Evolutionary conservation across 805 yeast species (phyloP), one percentile per base, ranked within the genome.

Genomic region (Hanseniaspora mollemarum): DNA sequence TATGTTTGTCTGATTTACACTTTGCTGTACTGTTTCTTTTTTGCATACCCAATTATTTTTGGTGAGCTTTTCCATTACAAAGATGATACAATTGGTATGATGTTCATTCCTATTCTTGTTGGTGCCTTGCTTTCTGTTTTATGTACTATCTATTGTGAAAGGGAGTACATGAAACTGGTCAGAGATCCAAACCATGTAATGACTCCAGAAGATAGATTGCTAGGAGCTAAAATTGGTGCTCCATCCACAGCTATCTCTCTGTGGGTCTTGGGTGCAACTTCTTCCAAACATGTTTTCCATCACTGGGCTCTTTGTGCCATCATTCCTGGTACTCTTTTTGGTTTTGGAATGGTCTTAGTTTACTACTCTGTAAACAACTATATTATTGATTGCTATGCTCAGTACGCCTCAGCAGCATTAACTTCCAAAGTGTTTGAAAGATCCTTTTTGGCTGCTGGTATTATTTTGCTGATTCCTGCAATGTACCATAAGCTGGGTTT

Each of bases 21-120:
- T n/a, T 72, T 87, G 62, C 71, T 87, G 46, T 87, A 87, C 61
- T 95, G 95, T 12, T 87, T 87, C 71, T 87, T 87, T 78, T 87
- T 87, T 68, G 96, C 96, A 0, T 87, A 83, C 67, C 96, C 96
- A 4, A 94, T 82, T 49, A 85, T 87, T 48, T 87, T 87, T 64
- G 75, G 73, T 51, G 83, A 80, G 51, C 72, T 87, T 49, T 84
- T 87, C 60, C 86, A 80, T 43, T 87, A 72, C 66, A 72, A 80
- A 57, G 94, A 86, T 64, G 84, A 85, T 58, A 71, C 72, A 48
- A 78, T 83, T 57, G 96, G 96, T 32, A 69, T 87, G 58, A 85
- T 88, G 94, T 75, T 84, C 58, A 82, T 87, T 59, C 95, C 96
- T 22, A 87, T 87, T 60, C 68, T 87, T 56, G 85, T 87, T 53